These are phyloP conservation scores for Psidium guajava DNA, from an alignment of 345 rosid genomes.

Conservation along the genomic window DNA sequence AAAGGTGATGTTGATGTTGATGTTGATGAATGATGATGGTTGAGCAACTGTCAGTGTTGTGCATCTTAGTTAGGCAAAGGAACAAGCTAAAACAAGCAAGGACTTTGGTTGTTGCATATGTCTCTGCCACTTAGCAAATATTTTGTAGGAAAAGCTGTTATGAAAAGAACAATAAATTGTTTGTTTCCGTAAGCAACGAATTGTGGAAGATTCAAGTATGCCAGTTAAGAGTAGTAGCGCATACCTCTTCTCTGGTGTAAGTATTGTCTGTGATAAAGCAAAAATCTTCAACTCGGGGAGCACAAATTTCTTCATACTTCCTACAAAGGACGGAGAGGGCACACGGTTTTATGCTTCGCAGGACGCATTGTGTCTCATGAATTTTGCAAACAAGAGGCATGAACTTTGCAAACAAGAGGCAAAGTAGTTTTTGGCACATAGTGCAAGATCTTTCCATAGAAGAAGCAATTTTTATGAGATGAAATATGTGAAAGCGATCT, in stretches of 20 bases:
- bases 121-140: background rate
- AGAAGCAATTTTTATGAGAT: background rate
- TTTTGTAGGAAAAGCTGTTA: background rate
- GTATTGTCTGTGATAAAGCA: slow-evolving; percentile 93
- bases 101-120: background rate
- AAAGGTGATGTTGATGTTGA: too few relatives aligned
- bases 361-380: background rate
- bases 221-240: background rate
- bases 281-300: slow-evolving; percentile 80
- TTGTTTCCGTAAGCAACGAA: background rate
- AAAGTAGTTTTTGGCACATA: background rate
- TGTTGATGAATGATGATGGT: background rate
- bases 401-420: background rate
- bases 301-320: slow-evolving; percentile 83
- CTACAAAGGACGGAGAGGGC: slow-evolving; percentile 18
- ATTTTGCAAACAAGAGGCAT: background rate
- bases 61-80: background rate
- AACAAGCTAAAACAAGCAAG: background rate
- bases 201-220: background rate
- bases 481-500: background rate
- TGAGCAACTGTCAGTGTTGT: background rate
- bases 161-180: background rate
- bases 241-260: slow-evolving; percentile 62
- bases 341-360: background rate
- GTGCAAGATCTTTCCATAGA: background rate